Evolutionary conservation across 176 grass and related monocot species (phyloP), one percentile per base, ranked within the genome.

Genomic region (Carex parvula): DNA sequence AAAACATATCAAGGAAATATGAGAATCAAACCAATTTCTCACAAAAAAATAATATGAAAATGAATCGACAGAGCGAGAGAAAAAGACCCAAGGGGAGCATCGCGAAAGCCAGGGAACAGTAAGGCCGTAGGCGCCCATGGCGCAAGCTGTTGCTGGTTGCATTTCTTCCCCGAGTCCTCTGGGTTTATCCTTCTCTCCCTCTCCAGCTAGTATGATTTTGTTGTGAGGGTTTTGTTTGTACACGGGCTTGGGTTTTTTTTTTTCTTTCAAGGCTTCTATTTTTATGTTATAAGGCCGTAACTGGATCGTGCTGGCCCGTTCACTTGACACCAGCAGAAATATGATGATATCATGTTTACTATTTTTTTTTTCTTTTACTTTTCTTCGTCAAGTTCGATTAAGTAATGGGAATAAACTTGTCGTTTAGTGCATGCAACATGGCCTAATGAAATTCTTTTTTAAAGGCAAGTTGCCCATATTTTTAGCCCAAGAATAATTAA

Each of bases 171-270:
- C 20, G 71, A 78, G 6, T 78, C 16, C 50, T 29, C 73, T 78
- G 73, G 73, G 73, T 78, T 78, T 67, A 66, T 83, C 81, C 59
- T 81, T 8, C 41, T 81, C 58, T 64, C 11, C 9, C 41, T 81
- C 35, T 63, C 59, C 12, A 59, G 16, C 12, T 53, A 41, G 15
- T 78, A 78, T 54, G 79, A 41, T 52, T 66, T 46, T 66, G 61
- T n/a, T 44, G 46, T 50, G 46, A 66, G 81, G 64, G 81, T 67
- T 39, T 39, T 29, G 29, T 29, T 63, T 83, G 15, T 48, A 30
- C 41, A 30, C n/a, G 60, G 42, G 79, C 21, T 63, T 65, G 21
- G 26, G 4, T 66, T 76, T 66, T 1, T 66, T 14, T 65, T 66
- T 66, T 67, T 66, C 18, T 53, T 52, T 60, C 21, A 57, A 57